phyloP scores from a whole-genome alignment of 2,329 filamentous ascomycete species.

The Colletotrichum gloeosporioides region DNA sequence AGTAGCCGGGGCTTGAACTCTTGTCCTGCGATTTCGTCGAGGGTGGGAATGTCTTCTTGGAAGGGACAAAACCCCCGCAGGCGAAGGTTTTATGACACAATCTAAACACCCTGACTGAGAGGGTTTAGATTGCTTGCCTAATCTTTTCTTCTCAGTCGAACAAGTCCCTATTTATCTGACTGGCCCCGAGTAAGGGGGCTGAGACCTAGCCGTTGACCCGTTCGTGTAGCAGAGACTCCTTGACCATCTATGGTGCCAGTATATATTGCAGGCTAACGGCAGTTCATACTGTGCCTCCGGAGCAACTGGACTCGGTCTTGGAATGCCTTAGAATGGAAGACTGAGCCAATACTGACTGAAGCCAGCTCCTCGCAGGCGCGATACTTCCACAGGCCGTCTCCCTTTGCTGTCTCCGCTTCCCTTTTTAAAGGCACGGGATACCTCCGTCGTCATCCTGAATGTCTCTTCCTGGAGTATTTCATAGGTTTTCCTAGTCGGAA shows the following conservation, averaged over 20 bases:
- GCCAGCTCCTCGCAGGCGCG: neutral
- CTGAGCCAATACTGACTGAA: too few species aligned
- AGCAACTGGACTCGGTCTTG: too few species aligned
- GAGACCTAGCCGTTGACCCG: too few species aligned
- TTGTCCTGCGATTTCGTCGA: neutral
- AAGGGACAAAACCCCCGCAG: neutral
- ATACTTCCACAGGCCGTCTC: neutral
- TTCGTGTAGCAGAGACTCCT: neutral
- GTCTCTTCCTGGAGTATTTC: neutral
- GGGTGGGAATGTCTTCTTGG: rapidly evolving
- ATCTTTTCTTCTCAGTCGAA: too few species aligned
- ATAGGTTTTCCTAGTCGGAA: too few species aligned
- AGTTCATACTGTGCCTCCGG: rapidly evolving
- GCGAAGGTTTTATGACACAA: too few species aligned
- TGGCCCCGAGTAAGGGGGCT: too few species aligned
- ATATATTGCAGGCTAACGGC: too few species aligned
- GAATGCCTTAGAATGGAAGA: too few species aligned
- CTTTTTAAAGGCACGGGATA: neutral
- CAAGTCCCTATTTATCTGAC: too few species aligned
- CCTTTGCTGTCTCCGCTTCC: neutral
- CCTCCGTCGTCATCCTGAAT: neutral
- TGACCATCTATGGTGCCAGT: neutral
- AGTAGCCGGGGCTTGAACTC: rapidly evolving
- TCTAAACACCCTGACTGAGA: too few species aligned
- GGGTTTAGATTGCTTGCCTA: too few species aligned